Evolutionary conservation across 2,329 filamentous ascomycete species (phyloP).

Genomic region (Phaeophleospora eucalypticola): DNA sequence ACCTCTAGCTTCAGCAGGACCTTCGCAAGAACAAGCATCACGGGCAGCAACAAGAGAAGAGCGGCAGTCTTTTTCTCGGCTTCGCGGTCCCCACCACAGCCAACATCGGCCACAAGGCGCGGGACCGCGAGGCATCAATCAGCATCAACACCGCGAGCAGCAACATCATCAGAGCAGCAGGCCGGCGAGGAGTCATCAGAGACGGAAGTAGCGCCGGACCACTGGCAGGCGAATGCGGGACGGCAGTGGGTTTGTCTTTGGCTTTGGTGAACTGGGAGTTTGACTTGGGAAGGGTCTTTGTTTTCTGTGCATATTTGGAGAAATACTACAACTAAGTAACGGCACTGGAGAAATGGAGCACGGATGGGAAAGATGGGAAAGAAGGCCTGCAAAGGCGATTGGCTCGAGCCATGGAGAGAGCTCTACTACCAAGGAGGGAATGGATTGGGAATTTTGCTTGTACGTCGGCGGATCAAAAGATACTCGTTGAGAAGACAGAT

Average conservation of each 20-base stretch:
- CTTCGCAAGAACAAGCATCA: slow-evolving; percentile 14
- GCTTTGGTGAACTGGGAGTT: slow-evolving; percentile 13
- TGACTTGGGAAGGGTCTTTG: no score
- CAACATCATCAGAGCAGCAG: slow-evolving; percentile 11
- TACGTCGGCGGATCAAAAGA: no score
- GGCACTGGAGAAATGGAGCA: no score
- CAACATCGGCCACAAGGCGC: slow-evolving; percentile 15
- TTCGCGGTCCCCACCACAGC: slow-evolving; percentile 23
- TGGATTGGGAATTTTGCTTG: no score
- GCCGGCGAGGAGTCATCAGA: slow-evolving; percentile 17
- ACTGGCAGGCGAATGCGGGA: slow-evolving; percentile 17
- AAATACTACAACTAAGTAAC: no score
- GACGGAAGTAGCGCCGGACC: slow-evolving; percentile 16
- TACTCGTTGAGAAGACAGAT: no score
- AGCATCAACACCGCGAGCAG: slow-evolving; percentile 12
- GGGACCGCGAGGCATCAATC: slow-evolving; percentile 21
- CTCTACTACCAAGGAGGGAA: no score
- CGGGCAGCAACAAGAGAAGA: slow-evolving; percentile 14
- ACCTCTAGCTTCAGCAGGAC: slow-evolving; percentile 10
- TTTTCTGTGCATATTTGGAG: no score
- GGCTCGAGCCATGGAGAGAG: no score
- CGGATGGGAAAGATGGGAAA: no score
- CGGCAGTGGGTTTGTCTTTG: slow-evolving; percentile 18
- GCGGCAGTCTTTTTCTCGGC: slow-evolving; percentile 25
- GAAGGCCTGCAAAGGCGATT: no score